These are phyloP conservation scores for Candida endomychidarum DNA, from an alignment of 805 yeast genomes.

Conservation along the genomic window DNA sequence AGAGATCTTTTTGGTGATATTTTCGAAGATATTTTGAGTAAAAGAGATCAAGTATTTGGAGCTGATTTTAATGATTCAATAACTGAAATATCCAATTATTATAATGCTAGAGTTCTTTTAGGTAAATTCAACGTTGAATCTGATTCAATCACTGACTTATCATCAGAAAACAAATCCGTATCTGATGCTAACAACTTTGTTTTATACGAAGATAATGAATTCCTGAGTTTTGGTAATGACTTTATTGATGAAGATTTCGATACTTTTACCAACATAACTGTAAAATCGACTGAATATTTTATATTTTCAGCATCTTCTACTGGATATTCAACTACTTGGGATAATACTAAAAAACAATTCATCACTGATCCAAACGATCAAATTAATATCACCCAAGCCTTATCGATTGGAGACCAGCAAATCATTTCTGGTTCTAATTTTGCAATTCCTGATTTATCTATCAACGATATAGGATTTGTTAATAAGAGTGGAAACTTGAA, in stretches of 20 bases:
- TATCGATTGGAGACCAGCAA: slow-evolving; percentile 27
- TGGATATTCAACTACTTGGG: slow-evolving; percentile 39
- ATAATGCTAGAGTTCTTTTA: slow-evolving; percentile 25
- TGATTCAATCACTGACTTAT: slow-evolving; percentile 23
- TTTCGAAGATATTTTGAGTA: neutral
- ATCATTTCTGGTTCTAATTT: slow-evolving; percentile 37
- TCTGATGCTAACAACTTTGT: slow-evolving; percentile 36
- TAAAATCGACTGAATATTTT: slow-evolving; percentile 41
- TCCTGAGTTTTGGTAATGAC: slow-evolving; percentile 44
- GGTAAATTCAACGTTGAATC: slow-evolving; percentile 35
- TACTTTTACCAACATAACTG: slow-evolving; percentile 34
- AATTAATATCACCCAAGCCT: slow-evolving; percentile 31
- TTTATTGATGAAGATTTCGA: slow-evolving; percentile 23
- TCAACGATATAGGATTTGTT: slow-evolving; percentile 24
- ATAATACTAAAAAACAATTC: slow-evolving; percentile 37
- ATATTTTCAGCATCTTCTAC: slow-evolving; percentile 33
- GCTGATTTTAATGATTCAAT: slow-evolving; percentile 32
- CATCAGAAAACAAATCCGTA: slow-evolving; percentile 27
- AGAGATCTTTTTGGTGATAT: slow-evolving; percentile 18
- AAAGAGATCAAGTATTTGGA: slow-evolving; percentile 27
- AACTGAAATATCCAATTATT: slow-evolving; percentile 20
- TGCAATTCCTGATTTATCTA: slow-evolving; percentile 31
- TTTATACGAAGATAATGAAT: slow-evolving; percentile 32
- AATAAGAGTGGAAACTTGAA: slow-evolving; percentile 21
- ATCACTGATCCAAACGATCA: slow-evolving; percentile 22